Evolutionary conservation across 805 yeast genomes (phyloP), one percentile per base, ranked within the genome.

Genomic region (Lipomyces japonicus): DNA sequence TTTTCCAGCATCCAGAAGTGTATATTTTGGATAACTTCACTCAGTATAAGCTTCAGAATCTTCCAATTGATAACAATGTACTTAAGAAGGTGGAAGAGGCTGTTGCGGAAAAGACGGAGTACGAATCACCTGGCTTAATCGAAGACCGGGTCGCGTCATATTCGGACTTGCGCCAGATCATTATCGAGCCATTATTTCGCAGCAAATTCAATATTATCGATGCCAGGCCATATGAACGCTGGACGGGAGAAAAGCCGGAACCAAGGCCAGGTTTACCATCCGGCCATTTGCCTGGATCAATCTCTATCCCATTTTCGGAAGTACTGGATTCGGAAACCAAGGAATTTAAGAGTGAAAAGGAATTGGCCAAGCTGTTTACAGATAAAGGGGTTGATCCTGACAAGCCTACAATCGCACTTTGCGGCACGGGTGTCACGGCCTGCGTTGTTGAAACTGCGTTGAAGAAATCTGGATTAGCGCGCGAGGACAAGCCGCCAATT

Each of bases 341-440:
- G 68, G 50, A 70, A 51, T 84, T 76, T 71, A 75, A 75, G 61
- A 61, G 76, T 2, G 63, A 71, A 6, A 70, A 66, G 9, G 79
- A 76, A 39, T 63, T 91, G 34, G 51, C 64, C 4, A 62, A 68
- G 14, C 65, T 80, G 9, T 76, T 89, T 57, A 63, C 72, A 6
- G 70, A 68, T 37, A 65, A 75, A 36, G 69, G 71, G 2, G 60
- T 71, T 9, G 61, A 59, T 28, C 71, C 71, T 50, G 63, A 65
- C 3, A 82, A 84, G 61, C 90, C 87, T 10, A 80, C 86, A 18
- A 80, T 93, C 43, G 85, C 84, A 35, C 80, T 86, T 86, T 93
- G 98, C 65, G 98, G 97, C 25, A 84, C 97, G 0, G 98, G 97
- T 40, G 97, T 93, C 42, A 83, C 97, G 9, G 97, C 97, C 0